phyloP scores from a whole-genome alignment of 1,139 yeast species.

The Lodderomyces parapsilosis region DNA sequence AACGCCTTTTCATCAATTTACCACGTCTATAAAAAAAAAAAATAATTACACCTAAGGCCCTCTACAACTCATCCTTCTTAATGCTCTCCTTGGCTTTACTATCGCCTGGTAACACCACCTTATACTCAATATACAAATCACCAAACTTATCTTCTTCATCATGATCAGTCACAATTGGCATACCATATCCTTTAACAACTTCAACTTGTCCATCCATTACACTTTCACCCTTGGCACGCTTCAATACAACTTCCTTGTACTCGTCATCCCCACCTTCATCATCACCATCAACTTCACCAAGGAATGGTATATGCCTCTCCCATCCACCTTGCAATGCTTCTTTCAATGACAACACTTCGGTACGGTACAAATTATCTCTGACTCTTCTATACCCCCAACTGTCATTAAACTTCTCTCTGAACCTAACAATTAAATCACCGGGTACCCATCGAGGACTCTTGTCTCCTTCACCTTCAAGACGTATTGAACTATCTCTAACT shows the following conservation, averaged over 20 bases:
- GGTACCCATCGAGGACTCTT: conserved; percentile 77
- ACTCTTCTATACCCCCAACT: conserved; percentile 87
- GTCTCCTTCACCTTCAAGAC: conserved; percentile 77
- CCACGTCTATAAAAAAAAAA: background rate
- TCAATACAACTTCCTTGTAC: conserved; percentile 32
- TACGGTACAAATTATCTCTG: conserved; percentile 70
- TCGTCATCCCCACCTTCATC: conserved; percentile 5
- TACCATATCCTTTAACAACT: conserved; percentile 69
- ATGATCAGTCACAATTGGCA: conserved; percentile 54
- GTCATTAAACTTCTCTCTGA: conserved; percentile 51
- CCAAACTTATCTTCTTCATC: conserved; percentile 58
- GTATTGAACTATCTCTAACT: conserved; percentile 56
- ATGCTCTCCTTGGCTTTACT: background rate
- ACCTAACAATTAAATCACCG: conserved; percentile 69
- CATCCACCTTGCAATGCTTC: conserved; percentile 84
- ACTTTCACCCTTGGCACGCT: conserved; percentile 49
- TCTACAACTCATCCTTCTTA: conserved; percentile 12
- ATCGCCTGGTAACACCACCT: conserved; percentile 50
- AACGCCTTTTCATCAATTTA: too few relatives aligned
- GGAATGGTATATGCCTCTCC: conserved; percentile 62
- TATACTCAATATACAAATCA: conserved; percentile 71
- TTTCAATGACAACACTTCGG: conserved; percentile 68
- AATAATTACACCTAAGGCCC: too few relatives aligned
- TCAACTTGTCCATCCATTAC: conserved; percentile 73
- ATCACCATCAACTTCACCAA: conserved; percentile 22